Evolutionary conservation across 441 rosid genomes (phyloP).

Genomic region (Lepidium campestre): DNA sequence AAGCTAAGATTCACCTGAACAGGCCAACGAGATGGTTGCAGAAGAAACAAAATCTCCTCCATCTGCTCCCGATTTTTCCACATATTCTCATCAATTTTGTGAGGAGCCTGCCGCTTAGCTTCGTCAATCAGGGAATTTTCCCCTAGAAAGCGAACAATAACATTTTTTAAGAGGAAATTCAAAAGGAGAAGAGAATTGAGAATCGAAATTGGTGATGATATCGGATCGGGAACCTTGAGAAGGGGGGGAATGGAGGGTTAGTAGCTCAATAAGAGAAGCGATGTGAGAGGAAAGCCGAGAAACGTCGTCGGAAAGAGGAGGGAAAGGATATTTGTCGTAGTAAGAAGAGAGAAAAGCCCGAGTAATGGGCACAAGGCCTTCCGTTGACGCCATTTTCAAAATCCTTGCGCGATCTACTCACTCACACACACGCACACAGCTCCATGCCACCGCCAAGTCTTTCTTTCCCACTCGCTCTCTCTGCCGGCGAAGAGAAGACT

Average conservation of each 20-base stretch:
- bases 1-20: constrained; percentile 31
- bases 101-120: constrained; percentile 61
- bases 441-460: constrained; percentile 7
- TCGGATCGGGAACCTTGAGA: constrained; percentile 45
- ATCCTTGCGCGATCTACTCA: constrained; percentile 21
- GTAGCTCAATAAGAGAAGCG: constrained; percentile 49
- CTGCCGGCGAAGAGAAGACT: constrained; percentile 7
- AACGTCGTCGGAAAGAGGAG: constrained; percentile 68
- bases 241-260: constrained; percentile 45
- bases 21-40: constrained; percentile 70
- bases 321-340: constrained; percentile 68
- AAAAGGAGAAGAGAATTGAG: neutral
- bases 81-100: constrained; percentile 94
- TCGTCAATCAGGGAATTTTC: constrained; percentile 52
- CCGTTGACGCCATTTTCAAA: constrained; percentile 64
- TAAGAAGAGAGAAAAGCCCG: constrained; percentile 69
- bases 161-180: neutral
- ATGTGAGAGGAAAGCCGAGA: constrained; percentile 59
- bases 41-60: constrained; percentile 78
- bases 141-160: constrained; percentile 28
- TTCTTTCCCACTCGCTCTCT: neutral
- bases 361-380: constrained; percentile 85
- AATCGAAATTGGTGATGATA: neutral
- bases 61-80: constrained; percentile 94
- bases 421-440: neutral